Base-by-base conservation (phyloP, 441 rosid genomes). In the Bocquillonia castaneifolia region DNA sequence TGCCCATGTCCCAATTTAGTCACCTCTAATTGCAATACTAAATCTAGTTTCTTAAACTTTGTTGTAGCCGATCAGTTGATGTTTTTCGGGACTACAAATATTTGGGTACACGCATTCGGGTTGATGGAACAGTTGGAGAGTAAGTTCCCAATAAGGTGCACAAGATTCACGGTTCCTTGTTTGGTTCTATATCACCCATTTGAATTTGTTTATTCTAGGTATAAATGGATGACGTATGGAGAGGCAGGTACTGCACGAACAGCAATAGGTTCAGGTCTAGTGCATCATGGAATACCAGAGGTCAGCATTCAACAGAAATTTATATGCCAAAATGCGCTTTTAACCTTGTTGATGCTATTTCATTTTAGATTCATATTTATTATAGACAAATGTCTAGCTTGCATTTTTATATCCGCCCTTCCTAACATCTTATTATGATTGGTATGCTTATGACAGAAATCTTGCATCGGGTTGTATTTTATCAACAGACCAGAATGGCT, bases 111-210 rank as follows among this genome's bases (percentile, higher is more conserved):
- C 88, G 99, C 56, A 78, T 85, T 66, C 87, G 86, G 40, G 85
- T 83, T 58, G 99, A 95, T 80, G 99, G 98, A 78, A 92, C 97
- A 3, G 86, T 90, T 72, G 99, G 99, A 81, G 99, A 84, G 99
- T 95, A 80, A 81, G 98, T 77, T 66, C 63, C 48, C 20, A 55
- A 52, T 54, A 64, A 55, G 55, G 36, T 45, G 54, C 47, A 51
- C 58, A 65, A 34, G 67, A 22, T 15, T 74, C 59, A 22, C 32
- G 17, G 39, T 37, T 64, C 72, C 45, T 57, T 53, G n/a, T 42
- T 61, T 59, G 37, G 52, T 42, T 37, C 68, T 64, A 15, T 26
- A 44, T 75, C 45, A 63, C 64, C 64, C 29, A 42, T 70, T 71
- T 62, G 25, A 26, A 22, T 72, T 50, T 20, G 0, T 55, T 64